phyloP scores from a whole-genome alignment of 2,329 filamentous ascomycete species.

The Beauveria medogensis region DNA sequence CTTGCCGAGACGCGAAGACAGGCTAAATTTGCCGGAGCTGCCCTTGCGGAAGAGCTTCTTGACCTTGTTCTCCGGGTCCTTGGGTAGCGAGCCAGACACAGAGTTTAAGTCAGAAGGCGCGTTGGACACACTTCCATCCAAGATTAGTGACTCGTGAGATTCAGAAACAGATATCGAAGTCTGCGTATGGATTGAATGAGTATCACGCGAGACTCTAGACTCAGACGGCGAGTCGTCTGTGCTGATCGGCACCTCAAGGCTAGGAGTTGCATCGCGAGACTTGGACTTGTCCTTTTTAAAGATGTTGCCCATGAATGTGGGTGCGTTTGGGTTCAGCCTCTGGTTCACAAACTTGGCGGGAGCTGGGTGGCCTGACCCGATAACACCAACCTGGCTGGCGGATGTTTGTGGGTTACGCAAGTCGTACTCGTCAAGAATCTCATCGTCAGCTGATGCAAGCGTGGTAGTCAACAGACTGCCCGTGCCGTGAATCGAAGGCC shows the following conservation, averaged over 20 bases:
- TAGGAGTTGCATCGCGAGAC: slow-evolving; percentile 26
- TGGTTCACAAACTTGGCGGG: slow-evolving; percentile 40
- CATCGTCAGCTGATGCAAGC: slow-evolving; percentile 55
- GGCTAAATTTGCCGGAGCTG: slow-evolving; percentile 57
- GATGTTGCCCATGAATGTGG: slow-evolving; percentile 73
- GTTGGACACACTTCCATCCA: slow-evolving; percentile 50
- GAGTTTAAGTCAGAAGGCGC: slow-evolving; percentile 45
- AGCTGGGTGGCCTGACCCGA: slow-evolving; percentile 65
- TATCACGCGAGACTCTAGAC: slow-evolving; percentile 48
- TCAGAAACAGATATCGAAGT: slow-evolving; percentile 45
- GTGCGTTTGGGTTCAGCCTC: slow-evolving; percentile 79
- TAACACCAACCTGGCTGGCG: slow-evolving; percentile 57
- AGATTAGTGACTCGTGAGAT: slow-evolving; percentile 48
- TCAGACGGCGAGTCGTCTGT: slow-evolving; percentile 43
- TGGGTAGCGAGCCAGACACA: slow-evolving; percentile 30
- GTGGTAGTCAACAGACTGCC: slow-evolving; percentile 55
- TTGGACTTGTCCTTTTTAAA: slow-evolving; percentile 38
- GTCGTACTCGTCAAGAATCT: slow-evolving; percentile 52
- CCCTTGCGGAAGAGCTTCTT: slow-evolving; percentile 57
- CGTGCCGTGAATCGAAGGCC: slow-evolving; percentile 74
- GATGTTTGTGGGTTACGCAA: slow-evolving; percentile 43
- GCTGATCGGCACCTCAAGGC: slow-evolving; percentile 28
- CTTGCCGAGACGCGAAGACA: slow-evolving; percentile 49
- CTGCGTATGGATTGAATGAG: slow-evolving; percentile 49
- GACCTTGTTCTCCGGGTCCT: slow-evolving; percentile 49